Percentiles rank a stretch among this genome's conserved stretches.
phyloP scores from a whole-genome alignment of 139 green algal genomes.

The Chlamydomonas sp. region DNA sequence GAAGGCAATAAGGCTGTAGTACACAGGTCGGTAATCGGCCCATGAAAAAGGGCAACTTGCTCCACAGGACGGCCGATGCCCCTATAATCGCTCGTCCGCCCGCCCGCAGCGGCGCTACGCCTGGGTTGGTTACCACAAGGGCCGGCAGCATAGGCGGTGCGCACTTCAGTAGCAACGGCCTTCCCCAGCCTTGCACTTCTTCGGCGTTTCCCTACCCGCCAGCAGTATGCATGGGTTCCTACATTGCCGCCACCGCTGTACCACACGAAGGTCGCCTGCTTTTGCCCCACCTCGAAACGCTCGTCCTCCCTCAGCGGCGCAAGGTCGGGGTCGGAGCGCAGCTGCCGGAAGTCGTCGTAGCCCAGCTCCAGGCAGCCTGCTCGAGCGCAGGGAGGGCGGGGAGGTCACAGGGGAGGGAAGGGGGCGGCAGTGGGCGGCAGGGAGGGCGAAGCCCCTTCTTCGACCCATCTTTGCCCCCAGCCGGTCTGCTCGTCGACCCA shows the following conservation, averaged over 20 bases:
- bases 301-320: slow-evolving; percentile 61
- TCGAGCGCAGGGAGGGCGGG: background rate
- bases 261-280: background rate
- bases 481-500: background rate
- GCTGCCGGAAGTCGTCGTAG: slow-evolving; percentile 73
- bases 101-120: no score
- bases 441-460: background rate
- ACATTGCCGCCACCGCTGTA: background rate
- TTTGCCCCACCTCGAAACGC: slow-evolving; percentile 71
- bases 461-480: background rate
- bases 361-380: slow-evolving; percentile 75
- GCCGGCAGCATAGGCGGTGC: background rate
- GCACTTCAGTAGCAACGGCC: background rate
- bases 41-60: no score
- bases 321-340: slow-evolving; percentile 80
- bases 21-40: no score
- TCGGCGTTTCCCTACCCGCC: background rate
- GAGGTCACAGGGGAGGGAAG: background rate
- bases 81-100: no score
- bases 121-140: no score
- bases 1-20: no score
- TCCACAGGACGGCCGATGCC: no score
- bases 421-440: background rate
- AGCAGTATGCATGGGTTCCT: background rate
- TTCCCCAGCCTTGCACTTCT: background rate